phyloP scores from a whole-genome alignment of 139 green algal species.

The Edaphochlamys debaryana region DNA sequence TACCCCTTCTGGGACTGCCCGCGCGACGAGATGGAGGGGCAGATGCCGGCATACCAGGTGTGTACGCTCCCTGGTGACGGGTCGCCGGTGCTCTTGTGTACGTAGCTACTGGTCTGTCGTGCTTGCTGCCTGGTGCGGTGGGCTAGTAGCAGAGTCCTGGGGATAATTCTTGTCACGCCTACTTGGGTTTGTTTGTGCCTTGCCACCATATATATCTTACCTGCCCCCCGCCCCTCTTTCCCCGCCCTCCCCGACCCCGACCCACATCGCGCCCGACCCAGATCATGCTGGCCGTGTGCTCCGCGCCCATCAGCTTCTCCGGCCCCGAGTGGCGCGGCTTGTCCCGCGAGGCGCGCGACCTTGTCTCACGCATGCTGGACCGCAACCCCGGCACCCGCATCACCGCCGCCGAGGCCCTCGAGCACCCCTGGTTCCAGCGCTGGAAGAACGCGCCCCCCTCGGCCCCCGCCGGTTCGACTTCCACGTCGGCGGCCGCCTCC shows the following conservation, averaged over 20 bases:
- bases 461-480: neutral
- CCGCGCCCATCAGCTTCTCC: conserved; percentile 50
- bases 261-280: neutral
- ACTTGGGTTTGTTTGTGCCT: too few relatives aligned
- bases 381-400: conserved; percentile 66
- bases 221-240: too few relatives aligned
- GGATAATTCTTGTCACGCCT: too few relatives aligned
- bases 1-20: conserved; percentile 59
- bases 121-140: too few relatives aligned
- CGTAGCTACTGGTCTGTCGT: too few relatives aligned
- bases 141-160: too few relatives aligned
- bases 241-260: too few relatives aligned
- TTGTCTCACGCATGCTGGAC: conserved; percentile 52
- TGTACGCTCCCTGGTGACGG: too few relatives aligned
- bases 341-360: conserved; percentile 54
- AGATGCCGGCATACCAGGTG: conserved; percentile 29
- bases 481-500: too few relatives aligned
- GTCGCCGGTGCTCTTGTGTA: too few relatives aligned
- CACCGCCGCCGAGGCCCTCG: conserved; percentile 50
- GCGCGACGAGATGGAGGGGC: neutral
- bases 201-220: too few relatives aligned
- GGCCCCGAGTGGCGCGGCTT: conserved; percentile 63
- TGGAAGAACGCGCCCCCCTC: neutral
- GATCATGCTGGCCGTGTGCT: conserved; percentile 39
- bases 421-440: conserved; percentile 52